Base-by-base conservation (phyloP, 495 filamentous ascomycete species). In the Talaromyces adpressus region DNA sequence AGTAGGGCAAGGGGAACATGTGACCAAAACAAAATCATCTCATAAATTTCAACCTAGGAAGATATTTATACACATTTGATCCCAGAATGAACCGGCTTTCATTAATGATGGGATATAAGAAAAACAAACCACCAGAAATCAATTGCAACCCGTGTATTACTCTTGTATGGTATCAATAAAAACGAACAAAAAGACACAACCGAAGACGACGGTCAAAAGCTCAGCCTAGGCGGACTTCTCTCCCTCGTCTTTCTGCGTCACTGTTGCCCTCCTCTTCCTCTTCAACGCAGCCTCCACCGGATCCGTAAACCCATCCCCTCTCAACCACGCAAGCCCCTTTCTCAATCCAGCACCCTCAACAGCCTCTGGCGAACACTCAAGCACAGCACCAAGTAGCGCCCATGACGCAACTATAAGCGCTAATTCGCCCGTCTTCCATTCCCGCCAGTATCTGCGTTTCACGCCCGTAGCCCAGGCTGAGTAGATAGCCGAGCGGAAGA, bases 391-490 rank as follows among this genome's bases (percentile, higher is more conserved):
- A 56, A 95, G 82, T 27, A 93, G 66, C 56, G 89, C 89, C 79
- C 96, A 80, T 29, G 90, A 87, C 23, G 84, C 67, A 7, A 91
- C 87, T 72, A 98, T 89, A 2, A 98, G 72, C 79, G 86, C 82
- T 25, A 97, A 83, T 73, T 97, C 93, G 5, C 92, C 92, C 30
- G 88, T 86, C 62, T 81, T 86, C 70, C 93, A 79, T 6, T 90
- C 90, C 61, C 80, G 85, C 90, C 93, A 95, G 80, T 88, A 87
- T 4, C 90, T 83, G 36, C 86, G 80, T 84, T 98, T 98, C 56
- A 87, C 84, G 11, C 92, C 90, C 0, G 96, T 89, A 79, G 96
- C 96, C 91, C 91, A 98, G 51, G 90, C 71, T 39, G 84, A 88
- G 68, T 96, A 89, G 32, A 96, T 76, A 45, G 88, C 90, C 8